Base-by-base conservation (phyloP, 1,139 yeast species). In the Saccharomyces pastorianus region DNA sequence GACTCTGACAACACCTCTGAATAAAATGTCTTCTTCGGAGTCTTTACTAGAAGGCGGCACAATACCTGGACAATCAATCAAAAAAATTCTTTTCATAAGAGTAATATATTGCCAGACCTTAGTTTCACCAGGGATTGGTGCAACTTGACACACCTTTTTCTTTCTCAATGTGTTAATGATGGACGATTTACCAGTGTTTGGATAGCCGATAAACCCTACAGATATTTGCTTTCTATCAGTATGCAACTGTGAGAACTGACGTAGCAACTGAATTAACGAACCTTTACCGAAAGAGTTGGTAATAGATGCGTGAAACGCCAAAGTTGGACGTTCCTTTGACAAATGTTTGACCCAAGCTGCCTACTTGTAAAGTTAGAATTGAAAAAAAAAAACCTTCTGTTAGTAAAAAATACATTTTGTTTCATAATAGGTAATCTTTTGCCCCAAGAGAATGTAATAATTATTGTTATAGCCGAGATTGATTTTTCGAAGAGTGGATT, bases 71-170 rank as follows among this genome's bases (percentile, higher is more conserved):
- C 99, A 93, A 73, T 93, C 99, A 66, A 93, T 93, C 65, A 93
- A 77, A 73, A 90, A 93, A 53, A 93, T 93, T 63, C 91, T 81
- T 77, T 91, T 90, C 97, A 93, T 93, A 67, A 93, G 78, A 2
- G 99, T 91, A 66, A 93, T 90, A 74, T 93, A 93, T 76, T 93
- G 99, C 99, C 99, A 93, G 48, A 93, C 98, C 73, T 93, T 93
- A 49, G 99, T 93, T 70, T 93, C 99, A 69, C 99, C 99, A 31
- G 99, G 99, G 64, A 93, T 90, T 50, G 99, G 99, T 1, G 99
- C 99, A 51, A 93, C 98, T 50, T 81, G 85, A 75, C 99, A 95
- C 48, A 93, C 99, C 76, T 93, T 93, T 79, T 93, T 93, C 70
- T 85, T 84, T 69, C 97, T 83, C 62, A 93, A 76, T 1, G 98